Conservation (phyloP, 352 stramenopile genomes). For the Peronospora belbahrii region DNA sequence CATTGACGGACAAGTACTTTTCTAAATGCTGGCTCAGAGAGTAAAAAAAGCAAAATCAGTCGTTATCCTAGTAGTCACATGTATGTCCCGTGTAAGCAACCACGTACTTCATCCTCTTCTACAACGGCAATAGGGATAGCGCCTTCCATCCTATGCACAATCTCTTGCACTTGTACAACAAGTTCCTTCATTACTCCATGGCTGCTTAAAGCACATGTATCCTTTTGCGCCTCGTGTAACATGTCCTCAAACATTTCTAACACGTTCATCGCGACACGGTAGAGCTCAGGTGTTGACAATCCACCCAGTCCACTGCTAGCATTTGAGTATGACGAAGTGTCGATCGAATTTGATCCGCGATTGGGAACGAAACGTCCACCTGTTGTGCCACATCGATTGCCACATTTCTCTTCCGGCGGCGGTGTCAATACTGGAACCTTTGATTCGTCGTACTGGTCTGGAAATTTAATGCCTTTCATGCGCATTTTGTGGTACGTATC, state of each 20-base stretch:
- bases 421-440: conserved; percentile 51
- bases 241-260: conserved; percentile 82
- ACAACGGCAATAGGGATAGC: conserved; percentile 54
- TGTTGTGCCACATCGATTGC: not conserved
- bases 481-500: conserved; percentile 82
- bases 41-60: conserved; percentile 1
- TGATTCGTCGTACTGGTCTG: conserved; percentile 66
- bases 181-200: conserved; percentile 68
- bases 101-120: conserved; percentile 39
- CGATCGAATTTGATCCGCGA: conserved; percentile 12
- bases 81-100: not conserved
- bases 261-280: conserved; percentile 56
- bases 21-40: conserved; percentile 36
- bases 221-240: conserved; percentile 56
- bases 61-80: not conserved
- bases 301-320: conserved; percentile 38
- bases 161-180: conserved; percentile 45
- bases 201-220: conserved; percentile 29
- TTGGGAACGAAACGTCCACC: conserved; percentile 6
- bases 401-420: conserved; percentile 9
- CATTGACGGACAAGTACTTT: conserved; percentile 65
- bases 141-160: conserved; percentile 51
- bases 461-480: conserved; percentile 70
- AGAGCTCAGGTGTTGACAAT: conserved; percentile 50
- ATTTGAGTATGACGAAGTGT: conserved; percentile 43